These are phyloP conservation scores for Yarrowia galli DNA, from an alignment of 1,139 yeast genomes.

Conservation along the genomic window DNA sequence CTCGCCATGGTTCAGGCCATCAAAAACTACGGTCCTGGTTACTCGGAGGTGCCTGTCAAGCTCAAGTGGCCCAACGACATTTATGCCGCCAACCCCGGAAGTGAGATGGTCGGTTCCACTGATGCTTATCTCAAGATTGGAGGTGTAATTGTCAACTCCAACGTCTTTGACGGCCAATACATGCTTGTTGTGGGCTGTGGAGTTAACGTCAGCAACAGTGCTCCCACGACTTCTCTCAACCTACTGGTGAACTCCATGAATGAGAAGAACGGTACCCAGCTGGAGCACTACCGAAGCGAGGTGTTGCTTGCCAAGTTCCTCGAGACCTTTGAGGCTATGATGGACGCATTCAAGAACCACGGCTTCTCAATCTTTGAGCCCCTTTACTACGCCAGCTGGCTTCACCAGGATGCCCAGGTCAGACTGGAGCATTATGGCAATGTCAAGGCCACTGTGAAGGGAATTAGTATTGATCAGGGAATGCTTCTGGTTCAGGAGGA, in stretches of 20 bases:
- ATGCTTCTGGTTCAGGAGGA: constrained; percentile 77
- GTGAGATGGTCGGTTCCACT: constrained; percentile 45
- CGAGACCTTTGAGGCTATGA: constrained; percentile 67
- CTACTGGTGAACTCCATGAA: constrained; percentile 66
- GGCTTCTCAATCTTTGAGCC: constrained; percentile 78
- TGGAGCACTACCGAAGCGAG: constrained; percentile 63
- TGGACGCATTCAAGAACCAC: constrained; percentile 62
- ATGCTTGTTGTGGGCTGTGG: constrained; percentile 83
- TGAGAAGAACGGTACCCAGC: constrained; percentile 53
- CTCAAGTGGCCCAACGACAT: constrained; percentile 98
- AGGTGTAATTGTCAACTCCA: constrained; percentile 86
- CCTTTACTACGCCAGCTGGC: constrained; percentile 82
- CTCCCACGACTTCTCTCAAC: constrained; percentile 91
- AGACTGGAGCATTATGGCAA: constrained; percentile 57
- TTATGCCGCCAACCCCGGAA: constrained; percentile 69
- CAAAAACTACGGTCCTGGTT: constrained; percentile 68
- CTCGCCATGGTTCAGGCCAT: constrained; percentile 85
- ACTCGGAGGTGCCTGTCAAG: constrained; percentile 75
- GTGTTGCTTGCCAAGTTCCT: constrained; percentile 72
- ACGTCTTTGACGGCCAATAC: constrained; percentile 62
- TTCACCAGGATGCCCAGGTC: constrained; percentile 76
- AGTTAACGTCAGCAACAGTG: constrained; percentile 74
- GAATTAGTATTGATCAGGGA: constrained; percentile 87
- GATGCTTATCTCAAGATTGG: constrained; percentile 75
- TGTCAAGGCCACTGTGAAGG: constrained; percentile 69